phyloP scores from a whole-genome alignment of 1,284 basidiomycete genomes.

The Malassezia restricta region DNA sequence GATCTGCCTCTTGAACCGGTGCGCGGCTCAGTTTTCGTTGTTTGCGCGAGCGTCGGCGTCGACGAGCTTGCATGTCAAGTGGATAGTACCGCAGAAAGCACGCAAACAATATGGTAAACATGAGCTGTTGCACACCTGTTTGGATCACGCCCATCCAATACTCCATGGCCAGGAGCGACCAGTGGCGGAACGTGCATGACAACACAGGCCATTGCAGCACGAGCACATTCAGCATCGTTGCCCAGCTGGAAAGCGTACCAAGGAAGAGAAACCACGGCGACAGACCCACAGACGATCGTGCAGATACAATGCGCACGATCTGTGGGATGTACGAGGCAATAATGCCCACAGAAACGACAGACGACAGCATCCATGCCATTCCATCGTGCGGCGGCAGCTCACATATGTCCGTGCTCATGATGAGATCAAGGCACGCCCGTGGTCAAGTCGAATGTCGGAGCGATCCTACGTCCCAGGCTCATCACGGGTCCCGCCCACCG shows the following conservation, averaged over 20 bases:
- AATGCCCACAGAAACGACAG: constrained; percentile 64
- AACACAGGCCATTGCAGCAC: constrained; percentile 79
- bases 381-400: constrained; percentile 54
- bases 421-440: not conserved
- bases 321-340: constrained; percentile 79
- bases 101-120: constrained; percentile 72
- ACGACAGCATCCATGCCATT: constrained; percentile 61
- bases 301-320: constrained; percentile 54
- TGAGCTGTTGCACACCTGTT: constrained; percentile 68
- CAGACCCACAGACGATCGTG: constrained; percentile 70
- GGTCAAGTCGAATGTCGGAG: not conserved
- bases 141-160: constrained; percentile 72
- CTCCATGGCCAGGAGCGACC: constrained; percentile 51
- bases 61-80: constrained; percentile 23
- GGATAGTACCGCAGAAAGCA: constrained; percentile 82
- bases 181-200: constrained; percentile 57
- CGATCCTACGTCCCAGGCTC: too few species aligned
- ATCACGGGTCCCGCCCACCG: too few species aligned
- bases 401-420: not conserved
- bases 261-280: constrained; percentile 87
- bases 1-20: constrained; percentile 7
- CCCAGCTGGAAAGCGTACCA: constrained; percentile 58
- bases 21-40: constrained; percentile 47
- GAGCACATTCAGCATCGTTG: constrained; percentile 50
- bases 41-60: constrained; percentile 48